Percentiles rank a stretch among this genome's conserved stretches.
Conservation (phyloP, 176 grass and related monocot species). For the Oryza rufipogon region DNA sequence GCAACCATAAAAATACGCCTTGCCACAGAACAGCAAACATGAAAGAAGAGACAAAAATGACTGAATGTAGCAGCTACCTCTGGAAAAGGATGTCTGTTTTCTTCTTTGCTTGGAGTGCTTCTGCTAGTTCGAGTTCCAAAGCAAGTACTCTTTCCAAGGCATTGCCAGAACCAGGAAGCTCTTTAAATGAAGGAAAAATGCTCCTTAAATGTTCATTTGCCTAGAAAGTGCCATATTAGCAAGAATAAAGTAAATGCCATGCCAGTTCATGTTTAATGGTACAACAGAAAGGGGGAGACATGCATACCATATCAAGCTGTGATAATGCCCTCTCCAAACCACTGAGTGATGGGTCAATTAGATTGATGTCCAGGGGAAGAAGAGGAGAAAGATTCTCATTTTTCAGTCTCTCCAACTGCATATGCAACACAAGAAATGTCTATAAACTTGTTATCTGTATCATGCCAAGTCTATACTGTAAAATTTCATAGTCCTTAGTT, state of each 20-base stretch:
- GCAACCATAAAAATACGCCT: not conserved
- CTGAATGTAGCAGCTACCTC: conserved; percentile 54
- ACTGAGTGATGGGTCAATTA: conserved; percentile 65
- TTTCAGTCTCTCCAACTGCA: conserved; percentile 86
- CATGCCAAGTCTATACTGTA: conserved; percentile 1
- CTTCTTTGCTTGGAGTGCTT: conserved; percentile 79
- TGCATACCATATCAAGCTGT: conserved; percentile 84
- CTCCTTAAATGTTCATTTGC: conserved; percentile 85
- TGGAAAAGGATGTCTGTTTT: conserved; percentile 74
- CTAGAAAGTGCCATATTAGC: conserved; percentile 48
- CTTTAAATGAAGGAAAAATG: conserved; percentile 86
- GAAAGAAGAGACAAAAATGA: not conserved
- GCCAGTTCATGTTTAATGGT: conserved; percentile 12
- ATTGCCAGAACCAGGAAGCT: conserved; percentile 89
- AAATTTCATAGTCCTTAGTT: not conserved
- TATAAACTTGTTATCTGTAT: conserved; percentile 14
- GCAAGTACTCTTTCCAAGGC: conserved; percentile 89
- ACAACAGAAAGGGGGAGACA: conserved; percentile 14
- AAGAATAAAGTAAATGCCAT: not conserved
- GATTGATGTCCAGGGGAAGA: conserved; percentile 66
- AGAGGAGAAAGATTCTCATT: conserved; percentile 76
- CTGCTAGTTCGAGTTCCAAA: conserved; percentile 94
- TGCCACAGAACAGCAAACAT: conserved; percentile 15
- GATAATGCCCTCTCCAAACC: conserved; percentile 84
- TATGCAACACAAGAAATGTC: conserved; percentile 18